Conservation (phyloP, 805 yeast genomes). For the Lachancea quebecensis region DNA sequence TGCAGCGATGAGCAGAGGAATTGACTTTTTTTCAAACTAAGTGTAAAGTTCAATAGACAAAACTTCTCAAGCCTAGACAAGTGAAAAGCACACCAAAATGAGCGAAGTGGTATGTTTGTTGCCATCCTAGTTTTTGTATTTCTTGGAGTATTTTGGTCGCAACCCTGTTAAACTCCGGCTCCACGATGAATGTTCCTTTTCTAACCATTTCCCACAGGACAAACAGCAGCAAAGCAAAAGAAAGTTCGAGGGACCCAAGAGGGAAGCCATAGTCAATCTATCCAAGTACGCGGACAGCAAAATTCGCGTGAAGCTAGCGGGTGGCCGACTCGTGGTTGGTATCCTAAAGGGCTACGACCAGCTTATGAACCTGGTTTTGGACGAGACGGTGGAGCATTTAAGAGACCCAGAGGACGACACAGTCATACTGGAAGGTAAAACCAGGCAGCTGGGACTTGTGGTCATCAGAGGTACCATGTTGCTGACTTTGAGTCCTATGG, state of each 20-base stretch:
- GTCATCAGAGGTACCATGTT: constrained; percentile 83
- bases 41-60: too few species aligned
- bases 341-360: constrained; percentile 77
- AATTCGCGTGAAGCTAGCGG: constrained; percentile 72
- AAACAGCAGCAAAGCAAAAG: constrained; percentile 26
- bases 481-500: constrained; percentile 35
- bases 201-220: not conserved
- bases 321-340: constrained; percentile 83
- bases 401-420: constrained; percentile 58
- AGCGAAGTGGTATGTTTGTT: too few species aligned
- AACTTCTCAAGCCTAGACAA: too few species aligned
- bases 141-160: too few species aligned
- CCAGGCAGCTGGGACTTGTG: constrained; percentile 67
- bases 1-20: too few species aligned
- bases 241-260: constrained; percentile 68
- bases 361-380: constrained; percentile 70
- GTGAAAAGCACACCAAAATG: too few species aligned
- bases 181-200: not conserved
- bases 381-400: constrained; percentile 56
- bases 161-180: too few species aligned
- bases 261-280: constrained; percentile 82
- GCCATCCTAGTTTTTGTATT: too few species aligned
- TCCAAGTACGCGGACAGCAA: constrained; percentile 65
- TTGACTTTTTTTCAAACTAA: too few species aligned
- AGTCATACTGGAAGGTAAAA: constrained; percentile 41